These are phyloP conservation scores for Fusarium annulatum DNA, from an alignment of 2,329 filamentous ascomycete species.

Conservation along the genomic window DNA sequence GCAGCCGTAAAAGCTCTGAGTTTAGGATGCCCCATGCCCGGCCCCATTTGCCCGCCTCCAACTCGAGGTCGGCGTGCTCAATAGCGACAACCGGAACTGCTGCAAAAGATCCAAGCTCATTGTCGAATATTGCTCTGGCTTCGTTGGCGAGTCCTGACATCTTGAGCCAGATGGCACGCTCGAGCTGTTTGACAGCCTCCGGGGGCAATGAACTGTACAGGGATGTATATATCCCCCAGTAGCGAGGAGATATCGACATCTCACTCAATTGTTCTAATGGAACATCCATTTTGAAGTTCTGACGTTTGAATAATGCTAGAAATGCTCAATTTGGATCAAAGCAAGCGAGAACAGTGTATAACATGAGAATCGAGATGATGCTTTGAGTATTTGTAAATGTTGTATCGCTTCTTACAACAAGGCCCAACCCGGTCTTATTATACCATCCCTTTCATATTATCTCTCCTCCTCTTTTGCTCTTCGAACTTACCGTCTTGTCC, in stretches of 20 bases:
- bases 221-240: background rate
- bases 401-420: background rate
- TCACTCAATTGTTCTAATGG: background rate
- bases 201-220: background rate
- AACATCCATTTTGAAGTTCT: background rate
- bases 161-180: background rate
- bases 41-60: background rate
- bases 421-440: background rate
- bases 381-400: background rate
- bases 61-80: background rate
- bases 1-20: background rate
- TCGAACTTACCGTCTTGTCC: background rate
- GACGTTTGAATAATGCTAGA: accelerated
- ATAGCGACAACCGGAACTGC: background rate
- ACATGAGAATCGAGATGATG: background rate
- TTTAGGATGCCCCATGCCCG: background rate
- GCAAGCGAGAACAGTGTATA: background rate
- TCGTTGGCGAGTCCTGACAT: background rate
- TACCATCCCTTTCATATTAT: background rate
- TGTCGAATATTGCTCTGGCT: background rate
- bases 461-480: background rate
- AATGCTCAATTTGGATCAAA: background rate
- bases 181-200: background rate
- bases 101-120: background rate
- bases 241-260: background rate